These are phyloP conservation scores for Oryza nivara DNA, from an alignment of 176 grass and related monocot species.

Conservation along the genomic window DNA sequence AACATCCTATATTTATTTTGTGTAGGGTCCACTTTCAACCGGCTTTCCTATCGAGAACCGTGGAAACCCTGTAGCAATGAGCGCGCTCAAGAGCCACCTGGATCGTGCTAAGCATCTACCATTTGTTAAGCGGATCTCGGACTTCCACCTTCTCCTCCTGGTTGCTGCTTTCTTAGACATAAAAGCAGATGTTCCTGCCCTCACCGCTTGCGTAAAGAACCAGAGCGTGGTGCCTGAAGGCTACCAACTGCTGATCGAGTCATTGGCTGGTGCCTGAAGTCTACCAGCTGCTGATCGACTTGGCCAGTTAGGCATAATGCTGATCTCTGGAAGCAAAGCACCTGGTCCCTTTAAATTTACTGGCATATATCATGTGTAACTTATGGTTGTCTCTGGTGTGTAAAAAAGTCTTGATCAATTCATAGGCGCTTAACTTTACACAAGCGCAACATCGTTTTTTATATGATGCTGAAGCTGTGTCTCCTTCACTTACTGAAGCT, in stretches of 20 bases:
- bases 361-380: constrained; percentile 37
- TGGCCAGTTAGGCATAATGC: constrained; percentile 58
- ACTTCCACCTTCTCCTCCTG: constrained; percentile 88
- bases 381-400: constrained; percentile 31
- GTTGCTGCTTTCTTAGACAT: constrained; percentile 64
- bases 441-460: neutral
- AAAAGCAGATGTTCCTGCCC: constrained; percentile 67
- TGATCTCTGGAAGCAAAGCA: neutral
- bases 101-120: constrained; percentile 67
- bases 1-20: neutral
- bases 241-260: constrained; percentile 86
- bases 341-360: constrained; percentile 23
- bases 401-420: constrained; percentile 31
- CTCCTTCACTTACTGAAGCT: neutral
- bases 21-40: constrained; percentile 68
- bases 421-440: constrained; percentile 11
- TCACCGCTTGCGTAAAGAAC: constrained; percentile 63
- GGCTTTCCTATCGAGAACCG: constrained; percentile 85
- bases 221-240: constrained; percentile 73
- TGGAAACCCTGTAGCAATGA: constrained; percentile 40
- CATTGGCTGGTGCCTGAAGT: constrained; percentile 80
- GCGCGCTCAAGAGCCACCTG: constrained; percentile 62
- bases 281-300: constrained; percentile 78
- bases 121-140: constrained; percentile 82
- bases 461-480: neutral